Evolutionary conservation across 768 basidiomycete genomes (phyloP), one percentile per base, ranked within the genome.

Genomic region (Pleurotus tuoliensis): DNA sequence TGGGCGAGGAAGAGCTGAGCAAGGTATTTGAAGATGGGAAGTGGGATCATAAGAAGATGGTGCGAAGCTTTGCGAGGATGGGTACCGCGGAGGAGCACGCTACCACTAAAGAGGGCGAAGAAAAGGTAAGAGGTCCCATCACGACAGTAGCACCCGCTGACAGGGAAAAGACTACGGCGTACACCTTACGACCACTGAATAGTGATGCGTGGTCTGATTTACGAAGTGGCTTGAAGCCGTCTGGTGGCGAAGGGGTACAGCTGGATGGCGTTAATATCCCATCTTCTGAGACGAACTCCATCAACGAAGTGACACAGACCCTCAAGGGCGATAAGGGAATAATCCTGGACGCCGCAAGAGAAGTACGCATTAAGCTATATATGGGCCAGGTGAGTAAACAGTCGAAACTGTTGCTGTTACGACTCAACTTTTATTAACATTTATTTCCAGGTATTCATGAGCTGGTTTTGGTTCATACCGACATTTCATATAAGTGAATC

Each of bases 401-500:
- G 30, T 3, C 8, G 7, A 30, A 16, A 30, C 0, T 16, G 18
- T 34, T 1, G 27, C 47, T 24, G 7, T 15, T 15, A 47, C 25
- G 40, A 56, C 34, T 60, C 16, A 16, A 54, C 56, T 22, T 22
- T 55, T 13, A 13, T 1, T 44, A 38, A 18, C 47, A 30, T 22
- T 13, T 55, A 9, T 37, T 22, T 65, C 15, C 47, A 92, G 80
- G 77, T 92, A 0, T 83, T 87, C 62, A 82, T 94, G 67, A 86
- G 88, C 30, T 94, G 92, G 92, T 66, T 86, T 49, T 94, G 92
- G 92, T 78, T 94, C 65, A 82, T 94, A 58, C 92, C 92, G 0
- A 76, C 84, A 0, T 94, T 94, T 72, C 90, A 94, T 65, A 82
- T 92, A 59, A 65, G n/a, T 52, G 66, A 5, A 59, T 39, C 20